Base-by-base conservation (phyloP, 192 early-diverging fungal genomes). In the Coemansia sp. region DNA sequence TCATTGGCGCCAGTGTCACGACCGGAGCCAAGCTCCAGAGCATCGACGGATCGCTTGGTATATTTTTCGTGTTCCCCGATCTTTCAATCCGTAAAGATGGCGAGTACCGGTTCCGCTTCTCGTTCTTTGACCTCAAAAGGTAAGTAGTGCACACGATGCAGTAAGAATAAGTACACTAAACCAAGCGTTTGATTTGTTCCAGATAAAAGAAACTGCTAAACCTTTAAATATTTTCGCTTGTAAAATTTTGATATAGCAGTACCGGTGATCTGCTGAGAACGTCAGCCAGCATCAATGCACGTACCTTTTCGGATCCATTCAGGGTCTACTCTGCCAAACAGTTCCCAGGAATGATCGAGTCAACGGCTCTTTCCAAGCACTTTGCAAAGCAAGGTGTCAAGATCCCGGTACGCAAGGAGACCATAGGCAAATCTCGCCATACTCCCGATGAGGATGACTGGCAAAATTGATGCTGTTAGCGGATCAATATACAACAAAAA, bases 41-140 rank as follows among this genome's bases (percentile, higher is more conserved):
- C 52, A 42, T 85, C 17, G 76, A 89, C 36, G 86, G 87, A 11
- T 77, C 87, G 14, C 62, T 76, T 6, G 91, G 91, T 0, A 82
- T 92, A 33, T 92, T 87, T 60, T 92, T 92, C 79, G 83, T 92
- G 18, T 92, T 92, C 60, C 91, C 89, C 12, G 91, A 92, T 58
- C 72, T 92, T 30, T 89, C 87, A 40, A 85, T 92, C 7, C 80
- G 91, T 31, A 91, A 86, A 7, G 91, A 92, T 66, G 91, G 91
- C 17, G 75, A 71, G 1, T 92, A 89, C 69, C 83, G 82, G 0
- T 68, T 92, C 18, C 72, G 76, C 17, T 90, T 91, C 70, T 87
- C 87, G 3, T 90, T 91, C 67, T 82, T 87, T 28, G 76, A 89
- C 52, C 78, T 93, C 25, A 69, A 71, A 57, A 60, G 67, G 72